These are phyloP conservation scores for Thelephora ganbajun DNA, from an alignment of 768 basidiomycete species.

Conservation along the genomic window DNA sequence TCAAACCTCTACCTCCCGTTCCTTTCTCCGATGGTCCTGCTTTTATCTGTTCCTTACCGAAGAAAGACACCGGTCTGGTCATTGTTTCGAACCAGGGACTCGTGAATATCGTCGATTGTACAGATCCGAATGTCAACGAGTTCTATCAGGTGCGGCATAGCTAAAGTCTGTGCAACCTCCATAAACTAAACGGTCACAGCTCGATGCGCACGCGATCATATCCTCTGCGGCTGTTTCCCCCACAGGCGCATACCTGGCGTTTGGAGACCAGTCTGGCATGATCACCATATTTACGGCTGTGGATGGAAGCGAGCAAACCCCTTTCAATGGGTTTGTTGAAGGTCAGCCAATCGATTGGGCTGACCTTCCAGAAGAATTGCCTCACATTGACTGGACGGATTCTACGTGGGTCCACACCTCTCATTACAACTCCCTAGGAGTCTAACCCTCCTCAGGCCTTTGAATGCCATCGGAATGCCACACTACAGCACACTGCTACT, in stretches of 20 bases:
- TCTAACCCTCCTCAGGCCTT: slow-evolving; percentile 36
- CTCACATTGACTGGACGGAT: slow-evolving; percentile 70
- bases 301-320: slow-evolving; percentile 41
- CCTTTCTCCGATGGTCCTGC: slow-evolving; percentile 80
- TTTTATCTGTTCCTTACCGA: slow-evolving; percentile 72
- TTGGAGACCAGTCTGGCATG: slow-evolving; percentile 76
- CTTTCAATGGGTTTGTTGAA: slow-evolving; percentile 83
- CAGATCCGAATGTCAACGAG: slow-evolving; percentile 52
- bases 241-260: slow-evolving; percentile 82
- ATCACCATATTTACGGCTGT: slow-evolving; percentile 73
- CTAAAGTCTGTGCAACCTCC: neutral
- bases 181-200: slow-evolving; percentile 20
- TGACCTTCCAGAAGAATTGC: slow-evolving; percentile 52
- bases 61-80: slow-evolving; percentile 56
- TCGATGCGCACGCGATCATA: slow-evolving; percentile 62
- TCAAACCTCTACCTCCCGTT: slow-evolving; percentile 73
- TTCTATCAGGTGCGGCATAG: slow-evolving; percentile 60
- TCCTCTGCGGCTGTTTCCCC: slow-evolving; percentile 74
- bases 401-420: slow-evolving; percentile 42
- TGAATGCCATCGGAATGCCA: slow-evolving; percentile 84
- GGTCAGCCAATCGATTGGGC: slow-evolving; percentile 81
- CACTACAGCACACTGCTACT: slow-evolving; percentile 63
- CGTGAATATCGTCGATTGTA: slow-evolving; percentile 73
- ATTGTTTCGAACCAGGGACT: slow-evolving; percentile 72
- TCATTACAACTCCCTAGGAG: neutral